These are phyloP conservation scores for Sporisorium iseilematis-ciliati DNA, from an alignment of 1,284 basidiomycete genomes.

Conservation along the genomic window DNA sequence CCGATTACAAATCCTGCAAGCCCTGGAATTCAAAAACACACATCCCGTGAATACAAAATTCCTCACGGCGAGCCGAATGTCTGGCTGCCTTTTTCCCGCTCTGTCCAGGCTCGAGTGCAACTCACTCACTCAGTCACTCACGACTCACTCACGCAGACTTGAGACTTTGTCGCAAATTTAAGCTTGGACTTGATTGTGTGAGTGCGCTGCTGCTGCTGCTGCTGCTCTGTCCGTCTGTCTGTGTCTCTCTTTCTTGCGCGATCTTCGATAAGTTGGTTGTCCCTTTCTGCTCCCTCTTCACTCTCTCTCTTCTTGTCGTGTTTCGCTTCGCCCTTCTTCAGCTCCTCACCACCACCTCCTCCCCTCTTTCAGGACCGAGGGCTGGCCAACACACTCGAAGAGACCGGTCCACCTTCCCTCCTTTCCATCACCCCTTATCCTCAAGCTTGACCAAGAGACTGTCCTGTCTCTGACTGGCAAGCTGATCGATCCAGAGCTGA, in stretches of 20 bases:
- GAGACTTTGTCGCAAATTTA: too few species aligned
- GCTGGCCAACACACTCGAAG: constrained; percentile 18
- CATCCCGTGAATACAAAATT: constrained; percentile 1
- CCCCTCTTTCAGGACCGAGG: constrained; percentile 8
- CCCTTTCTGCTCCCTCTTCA: background rate
- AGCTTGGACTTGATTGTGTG: too few species aligned
- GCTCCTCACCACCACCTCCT: background rate
- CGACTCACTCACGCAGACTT: background rate
- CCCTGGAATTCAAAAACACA: constrained; percentile 1
- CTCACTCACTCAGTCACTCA: background rate
- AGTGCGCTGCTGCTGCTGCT: too few species aligned
- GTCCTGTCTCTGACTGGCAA: constrained; percentile 14
- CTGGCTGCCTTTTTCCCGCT: background rate
- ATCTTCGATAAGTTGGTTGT: too few species aligned
- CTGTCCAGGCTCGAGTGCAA: background rate
- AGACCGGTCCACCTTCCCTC: constrained; percentile 1
- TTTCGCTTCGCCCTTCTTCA: constrained; percentile 1
- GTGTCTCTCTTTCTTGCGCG: too few species aligned
- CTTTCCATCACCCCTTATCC: background rate
- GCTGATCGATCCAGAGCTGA: constrained; percentile 3
- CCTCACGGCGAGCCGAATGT: background rate
- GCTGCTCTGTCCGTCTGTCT: too few species aligned
- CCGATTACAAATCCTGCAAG: background rate
- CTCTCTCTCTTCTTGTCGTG: constrained; percentile 9
- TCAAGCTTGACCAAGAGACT: background rate